phyloP scores from a whole-genome alignment of 805 yeast genomes.

The Hanseniaspora mollemarum region DNA sequence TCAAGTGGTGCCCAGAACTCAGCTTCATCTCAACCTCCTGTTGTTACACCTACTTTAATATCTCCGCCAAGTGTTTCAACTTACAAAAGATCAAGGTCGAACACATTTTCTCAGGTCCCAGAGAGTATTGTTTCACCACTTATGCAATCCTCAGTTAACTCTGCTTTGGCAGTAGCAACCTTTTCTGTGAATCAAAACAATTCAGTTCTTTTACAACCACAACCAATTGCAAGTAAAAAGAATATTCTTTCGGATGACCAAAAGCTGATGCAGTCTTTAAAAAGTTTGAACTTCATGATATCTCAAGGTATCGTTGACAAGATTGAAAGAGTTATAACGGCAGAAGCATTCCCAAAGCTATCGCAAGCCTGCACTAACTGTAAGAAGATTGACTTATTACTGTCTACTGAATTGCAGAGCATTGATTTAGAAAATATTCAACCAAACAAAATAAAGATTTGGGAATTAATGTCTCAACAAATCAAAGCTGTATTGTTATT shows the following conservation, averaged over 20 bases:
- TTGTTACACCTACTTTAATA: conserved; percentile 11
- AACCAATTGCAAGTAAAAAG: no score
- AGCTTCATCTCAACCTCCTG: not conserved
- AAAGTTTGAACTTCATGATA: conserved; percentile 4
- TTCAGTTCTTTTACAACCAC: not conserved
- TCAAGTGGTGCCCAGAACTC: not conserved
- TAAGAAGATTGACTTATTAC: conserved; percentile 1
- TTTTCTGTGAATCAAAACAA: not conserved
- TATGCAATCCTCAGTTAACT: not conserved
- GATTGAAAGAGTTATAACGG: not conserved
- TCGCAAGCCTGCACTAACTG: conserved; percentile 10
- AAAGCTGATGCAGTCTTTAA: not conserved
- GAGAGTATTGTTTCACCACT: not conserved
- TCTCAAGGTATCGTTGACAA: conserved; percentile 1
- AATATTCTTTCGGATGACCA: not conserved
- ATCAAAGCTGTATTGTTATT: conserved; percentile 74
- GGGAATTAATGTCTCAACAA: conserved; percentile 77
- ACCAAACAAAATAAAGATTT: conserved; percentile 49
- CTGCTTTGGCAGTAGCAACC: not conserved
- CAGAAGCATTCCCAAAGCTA: not conserved
- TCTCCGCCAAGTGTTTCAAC: conserved; percentile 3
- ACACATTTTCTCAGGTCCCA: not conserved
- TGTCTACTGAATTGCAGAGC: not conserved
- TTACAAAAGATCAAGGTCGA: conserved; percentile 9
- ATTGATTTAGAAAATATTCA: not conserved